Conservation (phyloP, 441 rosid species). For the Capsella rubella region DNA sequence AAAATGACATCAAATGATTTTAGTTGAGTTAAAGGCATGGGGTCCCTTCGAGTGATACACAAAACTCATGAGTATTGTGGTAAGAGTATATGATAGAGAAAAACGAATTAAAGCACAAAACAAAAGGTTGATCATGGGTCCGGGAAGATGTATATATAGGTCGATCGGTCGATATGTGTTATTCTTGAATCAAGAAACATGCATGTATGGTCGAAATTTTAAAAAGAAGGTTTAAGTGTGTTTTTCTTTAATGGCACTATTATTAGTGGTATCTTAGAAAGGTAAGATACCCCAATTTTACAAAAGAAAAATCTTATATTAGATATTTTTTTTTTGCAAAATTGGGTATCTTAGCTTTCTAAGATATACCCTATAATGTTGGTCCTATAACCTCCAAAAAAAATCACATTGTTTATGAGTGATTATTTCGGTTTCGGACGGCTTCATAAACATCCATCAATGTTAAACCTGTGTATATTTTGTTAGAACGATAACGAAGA, state of each 20-base stretch:
- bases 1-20: slow-evolving; percentile 33
- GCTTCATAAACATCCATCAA: not conserved
- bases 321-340: no score
- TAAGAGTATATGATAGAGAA: not conserved
- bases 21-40: slow-evolving; percentile 15
- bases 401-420: not conserved
- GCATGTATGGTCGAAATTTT: not conserved
- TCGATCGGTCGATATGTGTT: slow-evolving; percentile 5
- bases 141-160: slow-evolving; percentile 1
- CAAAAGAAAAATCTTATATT: no score
- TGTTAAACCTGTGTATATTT: not conserved
- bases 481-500: not conserved
- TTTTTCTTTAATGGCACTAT: not conserved
- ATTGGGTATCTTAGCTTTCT: no score
- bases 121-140: slow-evolving; percentile 23
- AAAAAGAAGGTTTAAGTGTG: not conserved
- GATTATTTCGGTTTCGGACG: not conserved
- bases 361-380: no score
- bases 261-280: no score
- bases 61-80: slow-evolving; percentile 24
- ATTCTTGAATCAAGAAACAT: not conserved
- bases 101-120: slow-evolving; percentile 19
- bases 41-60: slow-evolving; percentile 27
- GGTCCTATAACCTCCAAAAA: not conserved
- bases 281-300: no score